These are phyloP conservation scores for Solanum verrucosum DNA, from an alignment of 257 asterid species.

Conservation along the genomic window DNA sequence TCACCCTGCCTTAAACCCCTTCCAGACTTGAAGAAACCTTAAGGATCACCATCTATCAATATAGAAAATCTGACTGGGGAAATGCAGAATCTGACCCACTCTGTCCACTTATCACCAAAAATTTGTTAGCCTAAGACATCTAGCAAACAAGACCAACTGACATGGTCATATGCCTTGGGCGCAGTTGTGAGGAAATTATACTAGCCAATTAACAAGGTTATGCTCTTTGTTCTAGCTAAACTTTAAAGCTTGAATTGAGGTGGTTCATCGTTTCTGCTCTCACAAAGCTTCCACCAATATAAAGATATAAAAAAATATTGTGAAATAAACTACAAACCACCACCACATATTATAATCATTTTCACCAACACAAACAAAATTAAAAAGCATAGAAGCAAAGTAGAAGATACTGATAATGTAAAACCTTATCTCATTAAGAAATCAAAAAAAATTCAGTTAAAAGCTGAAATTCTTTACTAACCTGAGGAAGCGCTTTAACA, in stretches of 20 bases:
- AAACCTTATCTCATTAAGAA: not conserved
- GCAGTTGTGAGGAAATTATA: not conserved
- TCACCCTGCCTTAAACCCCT: not conserved
- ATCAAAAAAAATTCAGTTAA: not conserved
- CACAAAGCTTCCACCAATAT: not conserved
- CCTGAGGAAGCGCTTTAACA: slow-evolving; percentile 99
- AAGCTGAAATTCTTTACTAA: slow-evolving; percentile 7
- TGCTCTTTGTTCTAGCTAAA: not conserved
- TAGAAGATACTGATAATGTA: not conserved
- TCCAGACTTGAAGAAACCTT: not conserved
- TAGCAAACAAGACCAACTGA: not conserved
- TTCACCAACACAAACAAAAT: not conserved
- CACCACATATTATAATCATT: not conserved
- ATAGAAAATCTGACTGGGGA: not conserved
- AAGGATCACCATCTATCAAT: not conserved
- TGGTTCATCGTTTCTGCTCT: not conserved
- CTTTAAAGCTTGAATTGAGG: not conserved
- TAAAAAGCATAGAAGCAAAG: not conserved
- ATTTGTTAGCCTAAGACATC: not conserved
- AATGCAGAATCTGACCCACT: not conserved
- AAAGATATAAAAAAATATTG: not conserved
- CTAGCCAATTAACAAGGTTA: not conserved
- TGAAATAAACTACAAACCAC: not conserved
- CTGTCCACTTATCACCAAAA: not conserved
- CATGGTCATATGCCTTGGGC: not conserved